A percentile compares a stretch with the other conserved stretches of the same genome.
Conservation (phyloP, 78 protist genomes). For the Mastigamoeba balamuthi region DNA sequence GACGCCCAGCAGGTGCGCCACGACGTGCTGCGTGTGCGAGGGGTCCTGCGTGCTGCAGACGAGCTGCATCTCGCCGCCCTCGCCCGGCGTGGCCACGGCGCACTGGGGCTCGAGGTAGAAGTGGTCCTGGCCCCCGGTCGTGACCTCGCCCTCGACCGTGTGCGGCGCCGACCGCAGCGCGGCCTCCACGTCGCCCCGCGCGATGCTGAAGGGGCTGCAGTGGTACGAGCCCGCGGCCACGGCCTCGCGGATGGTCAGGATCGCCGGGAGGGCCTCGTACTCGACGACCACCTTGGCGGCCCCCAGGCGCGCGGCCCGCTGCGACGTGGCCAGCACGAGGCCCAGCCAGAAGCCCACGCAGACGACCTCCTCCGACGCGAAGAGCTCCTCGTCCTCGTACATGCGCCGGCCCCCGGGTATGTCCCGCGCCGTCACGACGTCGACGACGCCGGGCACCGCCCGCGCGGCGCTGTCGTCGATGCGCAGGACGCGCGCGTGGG, state of each 20-base stretch:
- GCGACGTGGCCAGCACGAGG: slow-evolving; percentile 66
- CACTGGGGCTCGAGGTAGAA: slow-evolving; percentile 83
- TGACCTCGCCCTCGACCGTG: slow-evolving; percentile 17
- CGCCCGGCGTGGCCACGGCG: slow-evolving; percentile 73
- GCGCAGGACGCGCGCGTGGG: slow-evolving; percentile 32
- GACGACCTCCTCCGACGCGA: slow-evolving; percentile 26
- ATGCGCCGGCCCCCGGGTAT: slow-evolving; percentile 40
- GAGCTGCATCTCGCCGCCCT: slow-evolving; percentile 52
- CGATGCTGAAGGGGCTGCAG: slow-evolving; percentile 2
- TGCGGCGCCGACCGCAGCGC: slow-evolving; percentile 17
- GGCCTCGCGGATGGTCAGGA: slow-evolving; percentile 38
- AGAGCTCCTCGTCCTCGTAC: slow-evolving; percentile 62
- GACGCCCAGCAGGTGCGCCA: slow-evolving; percentile 67
- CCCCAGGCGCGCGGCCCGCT: slow-evolving; percentile 36
- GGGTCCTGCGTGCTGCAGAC: slow-evolving; percentile 67
- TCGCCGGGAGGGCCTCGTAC: slow-evolving; percentile 51
- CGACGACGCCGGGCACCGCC: slow-evolving; percentile 46
- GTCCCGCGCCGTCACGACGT: slow-evolving; percentile 37
- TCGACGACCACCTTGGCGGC: slow-evolving; percentile 56
- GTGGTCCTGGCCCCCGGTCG: slow-evolving; percentile 92
- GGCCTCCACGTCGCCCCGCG: slow-evolving; percentile 49
- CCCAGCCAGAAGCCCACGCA: slow-evolving; percentile 67
- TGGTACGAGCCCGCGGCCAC: slow-evolving; percentile 1
- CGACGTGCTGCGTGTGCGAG: slow-evolving; percentile 49
- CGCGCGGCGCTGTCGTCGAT: slow-evolving; percentile 19